phyloP scores from a whole-genome alignment of 257 asterid genomes.

The Lavandula angustifolia region DNA sequence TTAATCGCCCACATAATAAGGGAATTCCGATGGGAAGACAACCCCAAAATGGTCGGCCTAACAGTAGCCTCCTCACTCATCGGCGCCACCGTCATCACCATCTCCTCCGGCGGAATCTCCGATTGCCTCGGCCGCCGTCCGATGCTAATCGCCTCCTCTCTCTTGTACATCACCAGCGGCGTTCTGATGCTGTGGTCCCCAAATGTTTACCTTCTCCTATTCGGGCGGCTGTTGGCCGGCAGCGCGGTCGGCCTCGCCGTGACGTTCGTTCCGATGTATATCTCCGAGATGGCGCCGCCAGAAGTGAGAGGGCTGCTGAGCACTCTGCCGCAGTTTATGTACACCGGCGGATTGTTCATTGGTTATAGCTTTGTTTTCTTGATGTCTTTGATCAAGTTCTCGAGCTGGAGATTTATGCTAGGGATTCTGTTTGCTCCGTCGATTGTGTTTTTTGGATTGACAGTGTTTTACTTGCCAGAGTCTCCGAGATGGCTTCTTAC shows the following conservation, averaged over 20 bases:
- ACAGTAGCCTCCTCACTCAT: constrained; percentile 63
- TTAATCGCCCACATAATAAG: constrained; percentile 51
- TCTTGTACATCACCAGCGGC: constrained; percentile 51
- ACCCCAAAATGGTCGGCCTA: constrained; percentile 64
- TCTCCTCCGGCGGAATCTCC: constrained; percentile 54
- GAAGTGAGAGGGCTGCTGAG: constrained; percentile 64
- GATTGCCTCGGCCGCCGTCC: constrained; percentile 69
- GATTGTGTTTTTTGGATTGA: constrained; percentile 43
- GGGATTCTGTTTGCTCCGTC: constrained; percentile 58
- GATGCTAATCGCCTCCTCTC: constrained; percentile 53
- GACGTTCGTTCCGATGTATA: constrained; percentile 60
- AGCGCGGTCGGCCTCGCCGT: constrained; percentile 67
- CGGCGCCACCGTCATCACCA: constrained; percentile 60
- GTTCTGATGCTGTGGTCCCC: constrained; percentile 70
- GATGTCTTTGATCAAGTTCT: constrained; percentile 54
- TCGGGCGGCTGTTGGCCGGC: constrained; percentile 64
- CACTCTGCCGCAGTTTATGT: constrained; percentile 69
- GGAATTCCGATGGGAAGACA: constrained; percentile 55
- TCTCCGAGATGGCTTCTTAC: constrained; percentile 84
- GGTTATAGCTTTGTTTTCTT: constrained; percentile 60
- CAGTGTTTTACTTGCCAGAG: constrained; percentile 61
- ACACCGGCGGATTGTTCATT: constrained; percentile 53
- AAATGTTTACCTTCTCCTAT: constrained; percentile 54
- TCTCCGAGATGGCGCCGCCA: constrained; percentile 70
- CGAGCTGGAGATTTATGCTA: constrained; percentile 71